Evolutionary conservation across 768 basidiomycete genomes (phyloP).

Genomic region (Rhizopogon vesiculosus): DNA sequence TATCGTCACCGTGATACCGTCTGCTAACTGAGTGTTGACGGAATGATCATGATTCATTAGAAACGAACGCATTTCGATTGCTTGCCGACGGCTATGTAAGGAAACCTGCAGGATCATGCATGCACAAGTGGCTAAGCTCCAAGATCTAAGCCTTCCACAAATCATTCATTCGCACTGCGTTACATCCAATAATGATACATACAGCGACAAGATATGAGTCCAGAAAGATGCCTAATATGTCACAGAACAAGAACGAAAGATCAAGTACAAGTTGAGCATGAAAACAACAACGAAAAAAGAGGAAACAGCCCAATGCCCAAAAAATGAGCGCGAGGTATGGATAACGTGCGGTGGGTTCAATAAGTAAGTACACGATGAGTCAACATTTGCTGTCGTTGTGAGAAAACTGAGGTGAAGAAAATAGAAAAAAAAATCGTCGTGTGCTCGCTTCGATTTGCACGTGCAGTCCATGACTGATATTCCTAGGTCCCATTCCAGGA

Average conservation of each 20-base stretch:
- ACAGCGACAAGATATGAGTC: constrained; percentile 1
- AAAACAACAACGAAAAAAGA: not conserved
- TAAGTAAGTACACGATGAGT: not conserved
- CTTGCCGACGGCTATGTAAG: not conserved
- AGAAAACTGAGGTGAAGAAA: not conserved
- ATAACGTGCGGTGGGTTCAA: not conserved
- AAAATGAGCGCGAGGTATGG: not conserved
- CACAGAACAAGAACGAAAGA: constrained; percentile 1
- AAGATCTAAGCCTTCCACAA: not conserved
- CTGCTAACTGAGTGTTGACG: not conserved
- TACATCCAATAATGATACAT: constrained; percentile 8
- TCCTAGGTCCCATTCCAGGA: not conserved
- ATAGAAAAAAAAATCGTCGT: not conserved
- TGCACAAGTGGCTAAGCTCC: not conserved
- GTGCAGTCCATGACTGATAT: not conserved
- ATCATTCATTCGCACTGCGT: not conserved
- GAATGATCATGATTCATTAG: not conserved
- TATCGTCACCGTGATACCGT: too few relatives aligned
- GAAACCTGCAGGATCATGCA: not conserved
- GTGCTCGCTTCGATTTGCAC: not conserved
- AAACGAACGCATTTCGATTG: not conserved
- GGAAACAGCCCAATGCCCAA: not conserved
- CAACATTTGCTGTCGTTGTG: not conserved
- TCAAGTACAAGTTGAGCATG: not conserved
- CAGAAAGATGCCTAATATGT: constrained; percentile 1